Base-by-base conservation (phyloP, 768 basidiomycete species). In the Pilatotrama ljubarskyi region DNA sequence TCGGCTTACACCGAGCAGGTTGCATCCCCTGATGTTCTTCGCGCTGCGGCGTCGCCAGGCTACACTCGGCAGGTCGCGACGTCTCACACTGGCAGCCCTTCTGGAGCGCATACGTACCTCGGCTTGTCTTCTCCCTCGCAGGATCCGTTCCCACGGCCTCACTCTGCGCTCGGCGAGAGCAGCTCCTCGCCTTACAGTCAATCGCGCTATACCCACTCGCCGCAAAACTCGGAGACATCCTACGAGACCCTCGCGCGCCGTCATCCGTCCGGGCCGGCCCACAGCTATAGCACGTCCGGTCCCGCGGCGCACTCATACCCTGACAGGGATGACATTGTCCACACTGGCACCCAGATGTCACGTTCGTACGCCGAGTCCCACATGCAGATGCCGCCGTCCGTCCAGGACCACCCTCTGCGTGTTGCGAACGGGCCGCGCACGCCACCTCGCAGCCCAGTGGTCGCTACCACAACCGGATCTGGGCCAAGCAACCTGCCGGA, bases 131-230 rank as follows among this genome's bases (percentile, higher is more conserved):
- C 83, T 6, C 76, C 68, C 55, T 76, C 79, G 51, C 44, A 51
- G 25, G 87, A 90, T 1, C 84, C 86, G 1, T 82, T 79, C 66
- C 79, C 83, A 18, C 81, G 88, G 37, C 85, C 88, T 1, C 83
- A 79, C 49, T 89, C 88, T 32, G 84, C 87, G 13, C 68, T 79
- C n/a, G 84, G 81, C 48, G 82, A 84, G 52, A 68, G 77, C 15
- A 65, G 75, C 37, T 71, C 75, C 5, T 77, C 80, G 3, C 61
- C 66, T 24, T 59, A 61, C 44, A 48, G 2, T 10, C 61, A 54
- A 35, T 48, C 47, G 8, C 61, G 61, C 11, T 42, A 61, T 56
- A 24, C 51, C 57, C 48, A 59, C 32, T 53, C 64, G 55, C 48
- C 47, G 17, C 51, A 49, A 61, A 54, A 54, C 17, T 61, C 64